A percentile compares a stretch with the other conserved stretches of the same genome.
Conservation (phyloP, 345 rosid genomes). For the Raphanus raphanistrum region DNA sequence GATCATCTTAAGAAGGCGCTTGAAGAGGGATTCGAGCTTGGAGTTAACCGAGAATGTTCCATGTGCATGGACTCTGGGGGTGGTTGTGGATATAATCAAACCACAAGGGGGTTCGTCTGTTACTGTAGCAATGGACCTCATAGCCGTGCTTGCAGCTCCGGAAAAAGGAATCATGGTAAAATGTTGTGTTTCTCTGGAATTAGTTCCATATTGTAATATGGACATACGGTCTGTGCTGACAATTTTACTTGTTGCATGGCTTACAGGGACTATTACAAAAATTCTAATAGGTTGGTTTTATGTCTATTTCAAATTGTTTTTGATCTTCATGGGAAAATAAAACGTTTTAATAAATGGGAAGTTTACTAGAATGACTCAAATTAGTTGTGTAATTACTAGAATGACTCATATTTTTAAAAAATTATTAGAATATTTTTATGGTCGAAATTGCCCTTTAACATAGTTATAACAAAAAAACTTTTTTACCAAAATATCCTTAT, state of each 20-base stretch:
- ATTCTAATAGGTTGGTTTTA: background rate
- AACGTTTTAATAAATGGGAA: too few species aligned
- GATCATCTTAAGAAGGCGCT: conserved; percentile 19
- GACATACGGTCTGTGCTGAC: background rate
- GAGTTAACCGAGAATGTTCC: conserved; percentile 19
- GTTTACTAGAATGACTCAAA: too few species aligned
- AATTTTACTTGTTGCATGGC: background rate
- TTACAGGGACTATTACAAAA: background rate
- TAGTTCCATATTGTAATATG: background rate
- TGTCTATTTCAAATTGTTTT: background rate
- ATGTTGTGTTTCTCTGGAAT: background rate
- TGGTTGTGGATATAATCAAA: conserved; percentile 37
- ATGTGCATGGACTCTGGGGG: conserved; percentile 31
- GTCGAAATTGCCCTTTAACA: too few species aligned
- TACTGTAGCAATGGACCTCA: conserved; percentile 2
- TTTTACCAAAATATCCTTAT: too few species aligned
- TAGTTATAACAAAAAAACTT: too few species aligned
- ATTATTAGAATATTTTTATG: too few species aligned
- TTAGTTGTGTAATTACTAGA: too few species aligned
- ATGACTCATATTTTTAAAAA: too few species aligned
- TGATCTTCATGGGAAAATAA: background rate
- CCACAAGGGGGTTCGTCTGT: conserved; percentile 24
- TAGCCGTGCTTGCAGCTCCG: background rate
- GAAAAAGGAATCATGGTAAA: background rate
- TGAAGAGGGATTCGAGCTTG: conserved; percentile 34